Evolutionary conservation across 176 grass and related monocot genomes (phyloP).

Genomic region (Tuctoria greenei): DNA sequence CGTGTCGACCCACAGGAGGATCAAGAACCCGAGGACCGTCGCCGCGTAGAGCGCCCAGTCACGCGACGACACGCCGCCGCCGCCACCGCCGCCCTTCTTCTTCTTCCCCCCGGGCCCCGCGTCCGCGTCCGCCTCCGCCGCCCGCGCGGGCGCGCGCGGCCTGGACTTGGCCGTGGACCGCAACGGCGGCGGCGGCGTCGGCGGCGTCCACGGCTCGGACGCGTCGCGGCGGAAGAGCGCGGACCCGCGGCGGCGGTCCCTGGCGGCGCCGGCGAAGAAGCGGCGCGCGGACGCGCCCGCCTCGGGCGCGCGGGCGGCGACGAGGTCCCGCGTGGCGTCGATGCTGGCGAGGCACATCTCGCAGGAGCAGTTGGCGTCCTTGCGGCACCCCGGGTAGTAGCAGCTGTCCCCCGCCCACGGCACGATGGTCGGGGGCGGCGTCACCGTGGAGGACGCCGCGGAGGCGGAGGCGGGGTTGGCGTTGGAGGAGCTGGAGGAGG

Average conservation of each 20-base stretch:
- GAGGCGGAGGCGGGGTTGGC: neutral
- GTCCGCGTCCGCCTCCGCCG: neutral
- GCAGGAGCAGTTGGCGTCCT: conserved; percentile 88
- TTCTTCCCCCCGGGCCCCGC: too few relatives aligned
- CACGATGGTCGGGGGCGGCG: conserved; percentile 28
- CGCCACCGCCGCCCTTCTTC: neutral
- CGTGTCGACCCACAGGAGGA: conserved; percentile 59
- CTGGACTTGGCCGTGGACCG: conserved; percentile 55
- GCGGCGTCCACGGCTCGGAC: conserved; percentile 43
- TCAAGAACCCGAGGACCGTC: conserved; percentile 39
- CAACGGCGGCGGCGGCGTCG: conserved; percentile 50
- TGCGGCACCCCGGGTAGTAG: conserved; percentile 77
- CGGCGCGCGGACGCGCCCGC: conserved; percentile 43
- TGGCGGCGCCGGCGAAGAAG: conserved; percentile 35
- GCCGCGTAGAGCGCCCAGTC: conserved; percentile 39
- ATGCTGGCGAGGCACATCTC: conserved; percentile 92
- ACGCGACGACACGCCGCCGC: neutral
- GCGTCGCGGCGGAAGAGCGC: conserved; percentile 27
- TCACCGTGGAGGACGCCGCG: neutral
- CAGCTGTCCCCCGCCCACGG: conserved; percentile 39
- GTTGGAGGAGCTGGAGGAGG: conserved; percentile 51
- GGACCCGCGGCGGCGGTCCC: conserved; percentile 1
- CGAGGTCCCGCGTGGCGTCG: conserved; percentile 77
- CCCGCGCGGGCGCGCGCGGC: neutral
- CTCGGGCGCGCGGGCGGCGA: conserved; percentile 46